Percentiles rank a stretch among this genome's conserved stretches.
phyloP scores from a whole-genome alignment of 179 eudicot species.

The Carnegiea gigantea region DNA sequence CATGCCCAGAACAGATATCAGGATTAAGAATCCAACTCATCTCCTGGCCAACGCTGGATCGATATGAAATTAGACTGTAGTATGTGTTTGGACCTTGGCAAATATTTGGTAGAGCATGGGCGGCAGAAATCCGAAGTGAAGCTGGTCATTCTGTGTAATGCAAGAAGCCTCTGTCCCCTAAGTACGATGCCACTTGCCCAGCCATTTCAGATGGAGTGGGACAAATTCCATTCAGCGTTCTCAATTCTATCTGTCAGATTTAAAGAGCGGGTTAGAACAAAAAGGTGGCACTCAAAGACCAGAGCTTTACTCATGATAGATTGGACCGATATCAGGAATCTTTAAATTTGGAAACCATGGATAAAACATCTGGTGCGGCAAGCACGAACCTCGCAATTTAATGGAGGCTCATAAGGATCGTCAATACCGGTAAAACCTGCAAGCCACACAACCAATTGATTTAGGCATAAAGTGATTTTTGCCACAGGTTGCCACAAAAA shows the following conservation, averaged over 20 bases:
- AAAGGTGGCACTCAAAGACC: not conserved
- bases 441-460: not conserved
- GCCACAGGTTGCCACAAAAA: too few species aligned
- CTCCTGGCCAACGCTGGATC: not conserved
- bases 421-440: constrained; percentile 97
- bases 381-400: constrained; percentile 58
- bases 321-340: too few species aligned
- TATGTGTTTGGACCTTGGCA: not conserved
- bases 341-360: not conserved
- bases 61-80: too few species aligned
- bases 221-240: constrained; percentile 50
- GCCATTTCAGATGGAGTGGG: constrained; percentile 81
- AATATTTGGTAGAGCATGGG: not conserved
- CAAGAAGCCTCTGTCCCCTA: constrained; percentile 69
- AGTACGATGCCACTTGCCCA: constrained; percentile 65
- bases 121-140: not conserved
- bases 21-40: not conserved
- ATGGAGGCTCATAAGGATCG: constrained; percentile 87
- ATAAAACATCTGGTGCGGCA: not conserved
- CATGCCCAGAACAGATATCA: not conserved
- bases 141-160: constrained; percentile 30
- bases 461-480: not conserved
- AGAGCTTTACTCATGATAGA: not conserved
- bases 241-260: constrained; percentile 61
- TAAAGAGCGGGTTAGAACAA: not conserved